Base-by-base conservation (phyloP, 2,329 filamentous ascomycete species). In the Daldinia sp. region DNA sequence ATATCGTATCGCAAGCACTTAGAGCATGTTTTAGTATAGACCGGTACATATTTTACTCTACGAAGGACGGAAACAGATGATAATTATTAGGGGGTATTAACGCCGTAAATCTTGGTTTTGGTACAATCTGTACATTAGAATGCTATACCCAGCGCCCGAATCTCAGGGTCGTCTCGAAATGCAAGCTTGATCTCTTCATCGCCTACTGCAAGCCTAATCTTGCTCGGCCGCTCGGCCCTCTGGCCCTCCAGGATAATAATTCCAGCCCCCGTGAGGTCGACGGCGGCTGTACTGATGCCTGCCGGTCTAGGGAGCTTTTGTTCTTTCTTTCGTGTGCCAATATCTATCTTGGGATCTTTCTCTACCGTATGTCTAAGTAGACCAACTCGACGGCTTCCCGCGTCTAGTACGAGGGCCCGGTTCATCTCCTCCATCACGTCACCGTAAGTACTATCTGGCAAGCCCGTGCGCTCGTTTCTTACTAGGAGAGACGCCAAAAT, bases 141-240 rank as follows among this genome's bases (percentile, higher is more conserved):
- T 64, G 76, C 73, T 71, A 94, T 87, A 33, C 93, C 93, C 76
- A 97, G 83, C 42, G 92, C 90, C 79, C 90, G 94, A 62, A 97
- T 90, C 77, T 98, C 93, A 6, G 88, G 88, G 81, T 99, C 96
- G 72, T 97, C 94, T 67, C 91, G 89, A 73, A 98, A 89, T 33
- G 95, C 96, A 78, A 93, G 87, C 77, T 91, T 91, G 30, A 99
- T 89, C 81, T 99, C 95, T 76, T 98, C 95, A 67, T 97, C 93
- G 12, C 93, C 92, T 72, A 98, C 90, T 23, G 93, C 90, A 63
- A 99, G 84, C 63, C 95, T 87, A 44, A 99, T 88, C 79, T 97
- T 94, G 63, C 93, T 95, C 23, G 93, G 93, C 48, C 96, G 86
- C 78, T 98, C 95, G 0, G 94, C 91, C 72, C 90, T 90, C 67